A percentile compares a stretch with the other conserved stretches of the same genome.
Conservation (phyloP, 306 rosid species). For the Mimosa bimucronata region DNA sequence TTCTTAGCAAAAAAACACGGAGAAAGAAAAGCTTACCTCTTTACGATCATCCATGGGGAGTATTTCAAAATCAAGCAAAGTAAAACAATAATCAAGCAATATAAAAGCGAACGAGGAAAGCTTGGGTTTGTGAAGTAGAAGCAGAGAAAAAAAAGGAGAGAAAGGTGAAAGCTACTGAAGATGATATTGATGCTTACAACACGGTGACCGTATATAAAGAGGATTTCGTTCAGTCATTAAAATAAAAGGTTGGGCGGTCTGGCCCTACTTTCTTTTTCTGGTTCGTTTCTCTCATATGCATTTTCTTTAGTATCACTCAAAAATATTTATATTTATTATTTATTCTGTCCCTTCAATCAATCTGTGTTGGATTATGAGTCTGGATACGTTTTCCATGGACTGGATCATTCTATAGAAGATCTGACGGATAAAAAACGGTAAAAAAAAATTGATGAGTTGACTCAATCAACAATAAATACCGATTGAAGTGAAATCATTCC, state of each 20-base stretch:
- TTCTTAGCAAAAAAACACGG: conserved; percentile 25
- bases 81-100: not conserved
- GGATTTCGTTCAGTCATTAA: not conserved
- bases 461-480: too few relatives aligned
- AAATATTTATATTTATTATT: too few relatives aligned
- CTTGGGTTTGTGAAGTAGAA: not conserved
- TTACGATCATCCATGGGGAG: conserved; percentile 76
- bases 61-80: conserved; percentile 22
- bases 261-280: not conserved
- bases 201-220: not conserved
- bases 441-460: too few relatives aligned
- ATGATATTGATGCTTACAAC: not conserved
- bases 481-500: too few relatives aligned
- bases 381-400: too few relatives aligned
- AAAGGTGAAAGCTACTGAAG: not conserved
- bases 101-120: not conserved
- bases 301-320: too few relatives aligned
- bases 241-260: not conserved
- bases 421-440: too few relatives aligned
- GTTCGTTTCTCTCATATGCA: too few relatives aligned
- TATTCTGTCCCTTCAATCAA: too few relatives aligned
- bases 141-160: not conserved
- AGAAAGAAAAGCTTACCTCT: conserved; percentile 56
- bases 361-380: too few relatives aligned
- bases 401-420: too few relatives aligned